Evolutionary conservation across 805 yeast genomes (phyloP), one percentile per base, ranked within the genome.

Genomic region (Candida ortonii): DNA sequence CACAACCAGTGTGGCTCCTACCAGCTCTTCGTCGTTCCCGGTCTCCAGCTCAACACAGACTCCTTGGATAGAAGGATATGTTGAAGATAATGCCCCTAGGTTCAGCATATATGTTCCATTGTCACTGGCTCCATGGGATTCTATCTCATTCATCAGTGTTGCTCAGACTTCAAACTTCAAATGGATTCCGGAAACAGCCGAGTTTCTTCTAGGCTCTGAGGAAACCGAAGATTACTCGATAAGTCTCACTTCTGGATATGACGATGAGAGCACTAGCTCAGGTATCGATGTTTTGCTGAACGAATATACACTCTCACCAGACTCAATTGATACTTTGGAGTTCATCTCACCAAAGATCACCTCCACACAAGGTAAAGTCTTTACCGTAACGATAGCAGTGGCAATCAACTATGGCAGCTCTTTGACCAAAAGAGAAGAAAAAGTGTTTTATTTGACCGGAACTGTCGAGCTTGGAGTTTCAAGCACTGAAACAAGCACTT

Each of bases 361-460:
- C 7, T 18, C 33, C 22, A 74, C 29, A 6, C 25, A 27, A n/a
- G 14, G 26, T n/a, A 39, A 37, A 18, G 41, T 41, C 17, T 50
- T 41, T 37, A 38, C 47, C 6, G 52, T 33, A 22, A 42, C 55
- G 6, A 49, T 50, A 33, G 51, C 49, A 20, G 46, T 50, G 16
- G 28, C 43, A 10, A 15, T 47, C 19, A 25, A 26, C n/a, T 25
- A 24, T 25, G 25, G 24, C 18, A 22, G 22, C 10, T 16, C 41
- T 7, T 30, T 30, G 13, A 22, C 25, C 7, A 50, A 49, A 43
- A 47, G 54, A 46, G 48, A 39, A 8, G 37, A 33, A 8, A 22
- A 31, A 6, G 38, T 46, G 11, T 47, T 41, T 38, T 49, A 47
- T 33, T 25, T 48, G 21, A 42, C 50, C n/a, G 45, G 39, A 15